Conservation (phyloP, 768 basidiomycete genomes). For the Botryobasidium botryosum region DNA sequence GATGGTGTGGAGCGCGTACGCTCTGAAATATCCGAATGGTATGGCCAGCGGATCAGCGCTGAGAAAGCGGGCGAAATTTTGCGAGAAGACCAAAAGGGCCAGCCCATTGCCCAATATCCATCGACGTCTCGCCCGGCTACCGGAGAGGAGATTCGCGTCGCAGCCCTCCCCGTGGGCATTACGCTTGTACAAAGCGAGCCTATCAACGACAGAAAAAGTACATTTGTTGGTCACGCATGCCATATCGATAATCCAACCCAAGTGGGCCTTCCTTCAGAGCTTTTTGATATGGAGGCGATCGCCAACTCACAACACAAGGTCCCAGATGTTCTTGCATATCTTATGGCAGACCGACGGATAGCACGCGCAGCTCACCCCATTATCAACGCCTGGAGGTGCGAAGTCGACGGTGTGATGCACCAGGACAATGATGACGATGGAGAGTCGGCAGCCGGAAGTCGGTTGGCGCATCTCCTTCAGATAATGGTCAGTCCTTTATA, state of each 20-base stretch:
- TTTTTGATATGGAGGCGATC: constrained; percentile 8
- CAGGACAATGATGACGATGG: constrained; percentile 95
- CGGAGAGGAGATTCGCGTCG: constrained; percentile 2
- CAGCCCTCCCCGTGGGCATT: constrained; percentile 41
- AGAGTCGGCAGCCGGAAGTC: constrained; percentile 81
- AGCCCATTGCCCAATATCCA: background rate
- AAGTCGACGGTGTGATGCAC: constrained; percentile 45
- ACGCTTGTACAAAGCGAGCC: constrained; percentile 56
- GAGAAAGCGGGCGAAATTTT: constrained; percentile 38
- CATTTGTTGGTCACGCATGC: constrained; percentile 76
- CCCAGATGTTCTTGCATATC: constrained; percentile 41
- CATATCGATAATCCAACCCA: constrained; percentile 59
- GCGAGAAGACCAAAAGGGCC: constrained; percentile 30
- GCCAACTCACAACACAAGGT: constrained; percentile 29
- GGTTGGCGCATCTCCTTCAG: constrained; percentile 79
- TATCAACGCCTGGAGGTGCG: constrained; percentile 73
- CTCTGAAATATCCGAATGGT: constrained; percentile 53
- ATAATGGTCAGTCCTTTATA: constrained; percentile 42
- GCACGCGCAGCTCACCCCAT: constrained; percentile 61
- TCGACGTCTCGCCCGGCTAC: background rate
- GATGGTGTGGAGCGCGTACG: constrained; percentile 67
- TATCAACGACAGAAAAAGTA: constrained; percentile 70
- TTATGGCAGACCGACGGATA: constrained; percentile 57
- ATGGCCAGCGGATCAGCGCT: constrained; percentile 41
- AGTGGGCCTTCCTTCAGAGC: constrained; percentile 25